Base-by-base conservation (phyloP, 108 stramenopile genomes). In the Nannochloropsis gaditana region DNA sequence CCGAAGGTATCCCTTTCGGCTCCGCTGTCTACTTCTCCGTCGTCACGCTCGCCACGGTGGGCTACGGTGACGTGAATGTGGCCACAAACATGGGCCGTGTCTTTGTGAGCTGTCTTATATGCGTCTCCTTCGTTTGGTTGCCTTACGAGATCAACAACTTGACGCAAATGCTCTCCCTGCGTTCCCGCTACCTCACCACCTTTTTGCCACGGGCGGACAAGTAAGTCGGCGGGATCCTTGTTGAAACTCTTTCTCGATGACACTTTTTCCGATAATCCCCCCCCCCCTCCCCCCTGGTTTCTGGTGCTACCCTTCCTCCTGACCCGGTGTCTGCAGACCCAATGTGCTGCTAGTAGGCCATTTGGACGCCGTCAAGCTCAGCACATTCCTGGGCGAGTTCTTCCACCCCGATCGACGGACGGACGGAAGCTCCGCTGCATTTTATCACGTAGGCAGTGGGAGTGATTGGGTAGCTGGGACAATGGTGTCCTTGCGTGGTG, bases 61-160 rank as follows among this genome's bases (percentile, higher is more conserved):
- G 59, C 19, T 73, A 73, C n/a, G 59, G 59, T 73, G 59, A 73
- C 3, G 59, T 73, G 6, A 2, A n/a, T 15, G 59, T 73, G 15
- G 59, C n/a, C 59, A n/a, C 59, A 5, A 73, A n/a, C n/a, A n/a
- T 73, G n/a, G 59, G 59, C 19, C 59, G 59, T 6, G 15, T 73
- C n/a, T 73, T 73, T n/a, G 59, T 73, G 19, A 73, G 59, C n/a
- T 73, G 59, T n/a, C 59, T 73, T n/a, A 73, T 73, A n/a, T 73
- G 59, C n/a, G 59, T 73, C 59, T 3, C 59, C 8, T 73, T 73
- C 6, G n/a, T 73, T 73, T 73, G 59, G 59, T 73, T 73, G 59
- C 59, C 59, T 15, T 73, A 73, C n/a, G 59, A 73, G n/a, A 73
- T 73, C n/a, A 73, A 73, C 6, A 73, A 73, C n/a, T 8, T 73